A percentile compares a stretch with the other conserved stretches of the same genome.
Evolutionary conservation across 73 alveolate species (phyloP).

Genomic region (Tetrahymena elliotti): DNA sequence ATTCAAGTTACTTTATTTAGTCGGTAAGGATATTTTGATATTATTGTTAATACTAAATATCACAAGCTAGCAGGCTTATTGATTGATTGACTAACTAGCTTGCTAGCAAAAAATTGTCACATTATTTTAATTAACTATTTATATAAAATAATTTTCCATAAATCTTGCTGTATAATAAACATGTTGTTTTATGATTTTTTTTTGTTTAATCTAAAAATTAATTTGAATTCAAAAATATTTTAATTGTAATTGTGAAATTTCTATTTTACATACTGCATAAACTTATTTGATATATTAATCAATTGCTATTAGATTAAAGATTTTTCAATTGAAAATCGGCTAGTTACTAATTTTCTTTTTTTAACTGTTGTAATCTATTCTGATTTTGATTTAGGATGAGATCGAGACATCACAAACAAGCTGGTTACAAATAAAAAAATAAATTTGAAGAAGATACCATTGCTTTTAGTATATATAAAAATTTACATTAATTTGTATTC

Average conservation of each 20-base stretch:
- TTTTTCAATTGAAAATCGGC: background rate
- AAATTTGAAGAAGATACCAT: background rate
- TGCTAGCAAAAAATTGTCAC: too few species aligned
- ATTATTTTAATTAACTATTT: too few species aligned
- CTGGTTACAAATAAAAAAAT: background rate
- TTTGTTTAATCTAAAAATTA: background rate
- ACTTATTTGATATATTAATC: too few species aligned
- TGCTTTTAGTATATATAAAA: too few species aligned
- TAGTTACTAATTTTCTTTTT: background rate
- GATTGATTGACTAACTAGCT: too few species aligned
- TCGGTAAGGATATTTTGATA: background rate
- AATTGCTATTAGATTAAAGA: background rate
- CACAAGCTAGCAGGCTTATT: too few species aligned
- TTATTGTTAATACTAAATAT: too few species aligned
- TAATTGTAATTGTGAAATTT: background rate
- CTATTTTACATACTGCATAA: background rate
- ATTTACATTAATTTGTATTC: background rate
- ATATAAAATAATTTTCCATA: too few species aligned
- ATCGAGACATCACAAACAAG: background rate
- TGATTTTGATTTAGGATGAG: background rate
- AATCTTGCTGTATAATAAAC: too few species aligned
- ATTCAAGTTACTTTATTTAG: background rate
- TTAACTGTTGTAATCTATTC: background rate
- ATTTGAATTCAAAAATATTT: background rate
- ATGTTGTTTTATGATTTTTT: too few species aligned